Base-by-base conservation (phyloP, 1,139 yeast species). In the Ashbya aceris region DNA sequence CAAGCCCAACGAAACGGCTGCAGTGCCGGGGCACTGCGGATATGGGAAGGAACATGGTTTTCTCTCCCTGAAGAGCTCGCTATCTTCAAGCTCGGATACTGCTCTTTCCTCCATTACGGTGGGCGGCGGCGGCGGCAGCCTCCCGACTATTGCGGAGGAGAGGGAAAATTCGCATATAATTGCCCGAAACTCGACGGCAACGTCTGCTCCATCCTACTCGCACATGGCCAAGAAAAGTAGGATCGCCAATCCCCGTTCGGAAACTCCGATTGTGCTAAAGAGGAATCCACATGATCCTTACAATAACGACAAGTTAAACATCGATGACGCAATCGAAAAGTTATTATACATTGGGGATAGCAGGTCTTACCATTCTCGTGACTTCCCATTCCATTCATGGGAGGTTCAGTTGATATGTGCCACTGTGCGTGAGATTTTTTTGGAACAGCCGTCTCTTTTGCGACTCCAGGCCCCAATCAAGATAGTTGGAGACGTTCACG, bases 401-500 rank as follows among this genome's bases (percentile, higher is more conserved):
- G 91, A 83, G 56, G 71, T 83, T 45, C 76, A 77, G 52, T 68
- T 69, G 45, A 74, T 86, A 42, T 78, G 91, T 58, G 69, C 76
- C 27, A 77, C 74, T 49, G 79, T 86, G 2, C 67, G 93, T 43
- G 77, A 78, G 45, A 71, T 83, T 14, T 83, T 86, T 48, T 61
- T 84, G 62, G 73, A 71, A 27, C 95, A 86, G 59, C 95, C 96
- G 10, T 75, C 83, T 33, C 65, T 86, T 43, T 67, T 86, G 50
- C 79, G 80, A 56, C 66, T 85, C 46, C 79, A 86, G 28, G 86
- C 94, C 0, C 93, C 95, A 0, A 91, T 84, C 27, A 84, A 84
- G 61, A 77, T 85, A 41, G 94, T 84, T 27, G 95, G 94, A 41
- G 95, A 84, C 62, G 77, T 84, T 42, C 95, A 84, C 62, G 95